Base-by-base conservation (phyloP, 805 yeast species). In the Yarrowia sp. region DNA sequence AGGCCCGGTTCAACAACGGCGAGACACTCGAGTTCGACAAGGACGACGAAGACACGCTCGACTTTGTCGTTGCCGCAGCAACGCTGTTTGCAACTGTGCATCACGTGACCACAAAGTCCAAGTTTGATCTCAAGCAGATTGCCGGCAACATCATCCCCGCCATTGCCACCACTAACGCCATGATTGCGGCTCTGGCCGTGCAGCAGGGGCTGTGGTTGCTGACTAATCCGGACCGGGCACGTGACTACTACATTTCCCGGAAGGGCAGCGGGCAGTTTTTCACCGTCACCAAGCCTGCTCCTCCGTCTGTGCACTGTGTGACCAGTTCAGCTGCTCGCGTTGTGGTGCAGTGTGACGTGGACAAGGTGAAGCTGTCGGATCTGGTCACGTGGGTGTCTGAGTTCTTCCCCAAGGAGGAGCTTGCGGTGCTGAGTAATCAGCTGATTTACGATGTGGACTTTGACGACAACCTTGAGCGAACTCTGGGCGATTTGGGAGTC, bases 61-160 rank as follows among this genome's bases (percentile, higher is more conserved):
- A 88, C 72, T 95, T 95, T 78, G 98, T 96, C 5, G 89, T 86
- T 2, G 86, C 97, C 0, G 86, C 97, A 0, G 86, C 97, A 0
- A 92, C 92, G 73, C 81, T 93, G 58, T 82, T 97, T 71, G 87
- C 94, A 0, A 74, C 73, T 60, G 83, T 90, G 2, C 94, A 93
- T 74, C 80, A 82, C 30, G 92, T 93, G 68, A 90, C 87, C 40
- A 72, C 81, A 64, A 88, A 89, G 74, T 83, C 95, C 3, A 88
- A 90, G 69, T 95, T 96, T 75, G 97, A 92, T 69, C 85, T 90
- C 70, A 95, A 95, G 76, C 96, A 80, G 68, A 92, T 94, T 71
- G 99, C 99, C 0, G 99, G 99, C 7, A 95, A 94, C 77, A 95
- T 95, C 73, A 95, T 95, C 47, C 99, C 99, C 0, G 99, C 99